Evolutionary conservation across 306 rosid species (phyloP).

Genomic region (Malus orientalis): DNA sequence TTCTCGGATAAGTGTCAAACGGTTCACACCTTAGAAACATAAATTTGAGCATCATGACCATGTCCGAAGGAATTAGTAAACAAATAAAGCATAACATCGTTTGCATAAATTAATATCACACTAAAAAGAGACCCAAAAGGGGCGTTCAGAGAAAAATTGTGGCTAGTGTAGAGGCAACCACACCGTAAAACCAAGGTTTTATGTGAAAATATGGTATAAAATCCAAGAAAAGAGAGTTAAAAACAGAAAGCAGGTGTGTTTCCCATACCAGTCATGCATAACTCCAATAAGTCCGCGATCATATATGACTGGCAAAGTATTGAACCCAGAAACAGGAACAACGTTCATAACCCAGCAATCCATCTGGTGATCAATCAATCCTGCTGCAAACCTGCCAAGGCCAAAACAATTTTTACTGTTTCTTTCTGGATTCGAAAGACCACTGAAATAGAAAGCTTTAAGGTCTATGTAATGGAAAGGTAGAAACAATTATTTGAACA

Average conservation of each 20-base stretch:
- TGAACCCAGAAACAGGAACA: slow-evolving; percentile 69
- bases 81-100: background rate
- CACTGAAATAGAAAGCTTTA: background rate
- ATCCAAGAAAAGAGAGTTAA: background rate
- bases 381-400: slow-evolving; percentile 74
- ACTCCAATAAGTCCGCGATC: slow-evolving; percentile 89
- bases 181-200: background rate
- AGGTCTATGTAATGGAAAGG: background rate
- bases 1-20: slow-evolving; percentile 89
- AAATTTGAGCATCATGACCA: slow-evolving; percentile 14
- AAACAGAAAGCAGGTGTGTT: background rate
- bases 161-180: background rate
- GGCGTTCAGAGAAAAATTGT: background rate
- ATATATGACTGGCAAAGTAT: slow-evolving; percentile 75
- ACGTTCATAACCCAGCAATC: slow-evolving; percentile 86
- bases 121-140: too few species aligned
- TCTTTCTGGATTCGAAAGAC: slow-evolving; percentile 4
- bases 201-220: background rate
- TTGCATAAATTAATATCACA: too few species aligned
- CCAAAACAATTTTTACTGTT: slow-evolving; percentile 15
- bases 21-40: slow-evolving; percentile 73
- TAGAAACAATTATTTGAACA: slow-evolving; percentile 1
- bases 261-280: slow-evolving; percentile 83
- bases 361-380: slow-evolving; percentile 41
- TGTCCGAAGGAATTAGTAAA: background rate